Base-by-base conservation (phyloP, 805 yeast genomes). In the Starmera dryadoides region DNA sequence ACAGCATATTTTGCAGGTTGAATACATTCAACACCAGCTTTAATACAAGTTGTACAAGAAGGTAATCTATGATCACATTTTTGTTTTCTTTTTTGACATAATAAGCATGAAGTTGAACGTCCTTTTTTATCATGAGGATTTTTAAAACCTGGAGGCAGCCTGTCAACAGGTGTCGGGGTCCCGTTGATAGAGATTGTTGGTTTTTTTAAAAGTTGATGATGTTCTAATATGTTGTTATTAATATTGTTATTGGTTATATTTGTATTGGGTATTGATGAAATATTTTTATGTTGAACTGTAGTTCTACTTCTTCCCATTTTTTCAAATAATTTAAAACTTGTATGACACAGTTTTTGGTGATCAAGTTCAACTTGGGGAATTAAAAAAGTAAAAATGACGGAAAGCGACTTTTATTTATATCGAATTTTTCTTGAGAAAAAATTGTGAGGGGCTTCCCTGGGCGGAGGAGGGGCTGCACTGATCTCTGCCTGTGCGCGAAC, bases 11-110 rank as follows among this genome's bases (percentile, higher is more conserved):
- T 68, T 5, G 73, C 78, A 0, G 87, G 87, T 53, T 79, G 81
- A 6, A 78, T 64, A 54, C 86, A 79, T 42, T 69, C 61, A 6
- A 71, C 77, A 25, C 75, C 78, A 1, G 85, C 80, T 49, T 77
- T 77, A 39, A 79, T 59, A 59, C 86, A 80, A 32, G 79, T 77
- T 4, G 84, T 75, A 49, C 86, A 79, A 36, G 76, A 66, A 6
- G 86, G 86, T 11, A 71, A 56, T 35, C 80, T 64, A 40, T 78
- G 84, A 47, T 80, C 85, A 59, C 86, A 79, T 50, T 75, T 74
- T 49, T 77, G 81, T 48, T 76, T 76, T 36, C 81, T 57, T 53
- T 72, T 71, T 46, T 76, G 78, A 42, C 82, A 77, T 18, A 76
- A 50, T 30, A 68, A 56, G 48, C 82, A 77, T 3, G 80, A 71